Percentiles rank a stretch among this genome's conserved stretches.
These are phyloP conservation scores for Stephanocyclus meneghinianus DNA, from an alignment of 352 stramenopile species.

Conservation along the genomic window DNA sequence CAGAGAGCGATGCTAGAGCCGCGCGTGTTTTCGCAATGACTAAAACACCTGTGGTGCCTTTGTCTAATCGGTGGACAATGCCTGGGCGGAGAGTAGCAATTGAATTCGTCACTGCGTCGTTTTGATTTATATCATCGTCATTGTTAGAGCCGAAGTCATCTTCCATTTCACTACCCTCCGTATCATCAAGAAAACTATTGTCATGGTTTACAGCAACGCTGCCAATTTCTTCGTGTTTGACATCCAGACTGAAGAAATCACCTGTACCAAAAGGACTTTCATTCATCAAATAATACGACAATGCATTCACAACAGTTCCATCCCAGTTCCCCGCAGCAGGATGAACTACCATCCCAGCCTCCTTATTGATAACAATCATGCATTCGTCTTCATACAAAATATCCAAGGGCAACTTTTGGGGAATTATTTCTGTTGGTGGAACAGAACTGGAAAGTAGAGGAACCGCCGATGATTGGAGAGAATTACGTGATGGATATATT, in stretches of 20 bases:
- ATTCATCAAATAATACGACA: conserved; percentile 83
- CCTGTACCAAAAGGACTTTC: conserved; percentile 69
- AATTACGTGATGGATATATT: conserved; percentile 50
- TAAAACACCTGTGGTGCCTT: conserved; percentile 86
- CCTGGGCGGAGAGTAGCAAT: conserved; percentile 77
- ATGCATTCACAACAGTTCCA: conserved; percentile 85
- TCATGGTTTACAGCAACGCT: not conserved
- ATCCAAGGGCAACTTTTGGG: conserved; percentile 76
- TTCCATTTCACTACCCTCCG: not conserved
- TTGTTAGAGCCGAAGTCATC: not conserved
- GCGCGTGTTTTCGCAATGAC: conserved; percentile 83
- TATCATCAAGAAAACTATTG: conserved; percentile 2
- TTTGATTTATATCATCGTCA: conserved; percentile 32
- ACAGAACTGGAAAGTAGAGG: conserved; percentile 51
- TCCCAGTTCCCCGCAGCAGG: conserved; percentile 86
- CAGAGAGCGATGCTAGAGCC: conserved; percentile 73
- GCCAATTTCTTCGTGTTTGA: conserved; percentile 10
- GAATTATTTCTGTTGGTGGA: conserved; percentile 66
- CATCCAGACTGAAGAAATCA: conserved; percentile 64
- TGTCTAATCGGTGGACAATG: conserved; percentile 87
- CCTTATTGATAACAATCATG: conserved; percentile 86
- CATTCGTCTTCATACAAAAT: conserved; percentile 86
- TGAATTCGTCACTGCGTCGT: conserved; percentile 60
- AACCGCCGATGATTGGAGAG: conserved; percentile 32
- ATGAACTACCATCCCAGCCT: conserved; percentile 85